Conservation (phyloP, 1,284 basidiomycete genomes). For the Pseudozyma sp. region DNA sequence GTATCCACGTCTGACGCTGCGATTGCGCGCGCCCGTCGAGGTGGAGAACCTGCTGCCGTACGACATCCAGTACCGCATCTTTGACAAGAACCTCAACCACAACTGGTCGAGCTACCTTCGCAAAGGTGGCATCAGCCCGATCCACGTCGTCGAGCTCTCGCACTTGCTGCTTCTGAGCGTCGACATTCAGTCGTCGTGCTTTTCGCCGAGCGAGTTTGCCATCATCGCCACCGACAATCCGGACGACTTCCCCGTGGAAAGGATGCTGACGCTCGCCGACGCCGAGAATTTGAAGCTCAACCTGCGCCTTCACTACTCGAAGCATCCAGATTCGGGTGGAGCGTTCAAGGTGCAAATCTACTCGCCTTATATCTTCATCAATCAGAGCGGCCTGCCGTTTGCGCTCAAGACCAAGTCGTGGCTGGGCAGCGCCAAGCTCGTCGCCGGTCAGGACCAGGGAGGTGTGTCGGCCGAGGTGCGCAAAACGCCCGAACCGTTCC, state of each 20-base stretch:
- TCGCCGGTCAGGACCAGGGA: constrained; percentile 79
- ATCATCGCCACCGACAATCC: constrained; percentile 95
- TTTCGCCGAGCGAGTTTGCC: constrained; percentile 95
- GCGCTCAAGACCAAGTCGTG: constrained; percentile 80
- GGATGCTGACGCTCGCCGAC: constrained; percentile 80
- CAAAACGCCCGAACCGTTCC: constrained; percentile 68
- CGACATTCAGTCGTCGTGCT: constrained; percentile 81
- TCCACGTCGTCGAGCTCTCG: constrained; percentile 94
- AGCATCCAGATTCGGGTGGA: constrained; percentile 90
- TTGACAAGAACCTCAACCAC: constrained; percentile 93
- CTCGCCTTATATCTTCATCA: constrained; percentile 89
- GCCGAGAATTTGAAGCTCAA: constrained; percentile 81
- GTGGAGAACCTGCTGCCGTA: constrained; percentile 96
- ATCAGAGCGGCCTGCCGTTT: constrained; percentile 92
- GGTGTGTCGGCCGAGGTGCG: constrained; percentile 67
- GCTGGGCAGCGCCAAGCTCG: constrained; percentile 79
- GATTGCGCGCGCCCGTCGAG: constrained; percentile 93
- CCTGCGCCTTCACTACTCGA: constrained; percentile 82
- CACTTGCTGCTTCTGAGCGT: constrained; percentile 94
- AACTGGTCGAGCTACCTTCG: constrained; percentile 86
- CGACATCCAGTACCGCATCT: constrained; percentile 92
- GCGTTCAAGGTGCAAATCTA: constrained; percentile 98
- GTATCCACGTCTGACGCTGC: constrained; percentile 86
- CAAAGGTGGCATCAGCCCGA: constrained; percentile 93
- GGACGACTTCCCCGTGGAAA: constrained; percentile 88